Base-by-base conservation (phyloP, 257 asterid genomes). In the Przewalskia tangutica region DNA sequence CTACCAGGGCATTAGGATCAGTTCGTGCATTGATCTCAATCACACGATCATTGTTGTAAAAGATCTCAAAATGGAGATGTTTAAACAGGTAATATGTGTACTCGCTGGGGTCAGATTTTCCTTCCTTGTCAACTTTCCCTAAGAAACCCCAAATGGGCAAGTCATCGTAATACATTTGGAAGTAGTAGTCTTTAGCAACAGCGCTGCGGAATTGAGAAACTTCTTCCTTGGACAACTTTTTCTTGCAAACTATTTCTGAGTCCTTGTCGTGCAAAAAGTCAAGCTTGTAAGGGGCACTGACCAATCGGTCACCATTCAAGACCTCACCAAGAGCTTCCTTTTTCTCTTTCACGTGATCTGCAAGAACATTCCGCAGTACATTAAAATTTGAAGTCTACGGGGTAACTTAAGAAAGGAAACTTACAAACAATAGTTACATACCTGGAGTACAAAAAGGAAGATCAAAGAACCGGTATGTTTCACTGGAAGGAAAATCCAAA, bases 371-470 rank as follows among this genome's bases (percentile, higher is more conserved):
- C 42, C 63, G 64, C 53, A 16, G 48, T 10, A 56, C 53, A 48
- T 51, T 10, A 70, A 51, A 79, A 32, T 76, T 56, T n/a, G 3
- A 51, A 46, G 20, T 80, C 68, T 27, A 9, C 38, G 36, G 65
- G 62, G 55, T 46, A 40, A 16, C 32, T 67, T 20, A 48, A 53
- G 66, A 42, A 79, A 2, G 27, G 60, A 23, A 44, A 80, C 83
- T 46, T 51, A 18, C 13, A 27, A 77, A 32, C 38, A 81, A 79
- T 58, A 77, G 67, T 76, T 27, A 16, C 70, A 50, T 80, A 91
- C 95, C 95, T 89, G 94, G 91, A 18, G 86, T 58, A 86, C 96
- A 91, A 85, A 91, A 91, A 13, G 94, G 96, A 79, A 91, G 96
- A 85, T 91, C 96, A 63, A 91, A 91, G 86, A 83, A 91, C 34